Evolutionary conservation across 1,284 basidiomycete genomes (phyloP), one percentile per base, ranked within the genome.

Genomic region (Marasmius fiardii): DNA sequence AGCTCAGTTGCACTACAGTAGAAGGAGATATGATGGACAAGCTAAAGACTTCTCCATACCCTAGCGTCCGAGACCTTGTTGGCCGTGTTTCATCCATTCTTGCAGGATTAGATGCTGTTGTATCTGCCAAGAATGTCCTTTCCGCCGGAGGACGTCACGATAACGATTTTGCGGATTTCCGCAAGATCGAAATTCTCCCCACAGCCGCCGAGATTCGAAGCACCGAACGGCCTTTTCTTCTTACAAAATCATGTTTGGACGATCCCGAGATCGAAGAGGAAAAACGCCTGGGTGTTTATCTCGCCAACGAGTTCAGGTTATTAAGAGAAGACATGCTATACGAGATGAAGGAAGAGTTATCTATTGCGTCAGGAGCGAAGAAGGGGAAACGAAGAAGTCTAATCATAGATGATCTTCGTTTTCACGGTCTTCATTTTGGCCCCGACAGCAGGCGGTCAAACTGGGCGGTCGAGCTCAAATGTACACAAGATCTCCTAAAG

Each of bases 251-350:
- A 1, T 67, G 68, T 6, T 64, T 84, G 0, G 79, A 81, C 0
- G 77, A 80, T 26, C 69, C 75, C 0, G 59, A 67, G 11, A 71
- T 66, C 0, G 69, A 71, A 39, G 63, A 68, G n/a, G n/a, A n/a
- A 1, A 65, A 62, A 12, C 75, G 80, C 7, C 60, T 73, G 1
- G 67, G 74, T 0, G 69, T 74, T 1, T 79, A 86, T 58, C 68
- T 87, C 5, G 85, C 87, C 59, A 85, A 85, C 54, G 83, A 83
- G 55, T 88, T 83, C 61, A 78, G 86, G 7, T 69, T 88, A 8
- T 65, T 86, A 10, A 69, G 86, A 2, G 86, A 87, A 61, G 86
- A 88, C 54, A 83, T 88, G 81, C 58, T 87, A 2, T 71, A 78
- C 58, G 83, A 88, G 61, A 74, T 88, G 64, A 74, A 75, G 23